Evolutionary conservation across 768 basidiomycete genomes (phyloP).

Genomic region (Antrodiella citrinella): DNA sequence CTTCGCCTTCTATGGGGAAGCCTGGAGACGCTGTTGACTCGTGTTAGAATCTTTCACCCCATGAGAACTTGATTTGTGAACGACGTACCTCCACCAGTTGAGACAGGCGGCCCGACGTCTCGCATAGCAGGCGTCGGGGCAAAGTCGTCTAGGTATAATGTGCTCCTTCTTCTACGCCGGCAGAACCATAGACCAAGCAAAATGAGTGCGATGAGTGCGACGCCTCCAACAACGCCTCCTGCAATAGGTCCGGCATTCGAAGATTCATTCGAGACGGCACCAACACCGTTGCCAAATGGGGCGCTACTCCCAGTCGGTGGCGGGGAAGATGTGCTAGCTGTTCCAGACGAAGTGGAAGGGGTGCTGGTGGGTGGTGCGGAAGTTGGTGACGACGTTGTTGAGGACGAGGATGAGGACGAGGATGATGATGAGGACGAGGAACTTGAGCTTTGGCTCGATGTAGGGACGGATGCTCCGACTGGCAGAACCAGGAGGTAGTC

Average conservation of each 20-base stretch:
- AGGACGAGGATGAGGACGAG: neutral
- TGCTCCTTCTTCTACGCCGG: conserved; percentile 1
- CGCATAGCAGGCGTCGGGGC: neutral
- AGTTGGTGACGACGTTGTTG: neutral
- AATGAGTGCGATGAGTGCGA: conserved; percentile 6
- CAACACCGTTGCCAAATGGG: too few relatives aligned
- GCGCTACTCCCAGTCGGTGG: neutral
- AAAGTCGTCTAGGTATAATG: neutral
- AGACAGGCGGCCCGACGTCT: too few relatives aligned
- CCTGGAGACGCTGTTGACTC: neutral
- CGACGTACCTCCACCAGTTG: too few relatives aligned
- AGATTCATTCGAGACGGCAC: neutral
- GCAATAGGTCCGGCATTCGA: conserved; percentile 12
- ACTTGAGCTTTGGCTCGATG: neutral
- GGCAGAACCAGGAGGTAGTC: conserved; percentile 14
- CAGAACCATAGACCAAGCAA: conserved; percentile 5
- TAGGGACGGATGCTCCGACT: neutral
- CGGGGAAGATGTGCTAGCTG: neutral
- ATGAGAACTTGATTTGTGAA: neutral
- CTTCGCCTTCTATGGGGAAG: neutral
- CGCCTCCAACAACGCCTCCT: conserved; percentile 15
- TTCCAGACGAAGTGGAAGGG: neutral
- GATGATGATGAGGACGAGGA: neutral
- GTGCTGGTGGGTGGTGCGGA: conserved; percentile 4
- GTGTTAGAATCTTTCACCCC: neutral